Base-by-base conservation (phyloP, 2,329 filamentous ascomycete species). In the Gyromitra esculenta region DNA sequence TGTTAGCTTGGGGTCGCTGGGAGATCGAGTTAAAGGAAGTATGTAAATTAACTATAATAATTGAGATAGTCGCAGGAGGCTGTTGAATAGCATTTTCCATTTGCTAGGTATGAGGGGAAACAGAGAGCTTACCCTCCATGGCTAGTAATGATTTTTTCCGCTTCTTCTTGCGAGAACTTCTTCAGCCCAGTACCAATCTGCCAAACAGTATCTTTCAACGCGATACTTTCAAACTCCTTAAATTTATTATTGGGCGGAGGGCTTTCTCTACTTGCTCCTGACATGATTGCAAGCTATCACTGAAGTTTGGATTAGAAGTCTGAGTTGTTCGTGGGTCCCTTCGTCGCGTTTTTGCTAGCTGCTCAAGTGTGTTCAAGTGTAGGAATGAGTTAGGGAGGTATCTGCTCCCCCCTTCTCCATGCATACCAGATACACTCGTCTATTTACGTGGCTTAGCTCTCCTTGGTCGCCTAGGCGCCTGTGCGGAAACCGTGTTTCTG, bases 91-190 rank as follows among this genome's bases (percentile, higher is more conserved):
- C 11, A 5, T 2, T 3, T 31, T 21, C 15, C n/a, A 63, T 11
- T 21, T 11, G 7, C 39, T 2, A 48, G 9, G 11, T 57, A 31
- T 57, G 18, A 54, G 9, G 21, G 18, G 21, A 18, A 5, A 35
- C 11, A 8, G 35, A 57, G 5, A 13, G 25, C 43, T 50, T 45
- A 52, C 62, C 62, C 25, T 50, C 43, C 62, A 37, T 65, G 43
- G 43, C 43, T 21, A 11, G 43, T 52, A 18, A 52, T 21, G n/a
- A 52, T 65, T 13, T n/a, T 35, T 15, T 35, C 60, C 1, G 43
- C 60, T 31, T 64, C 60, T 50, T 50, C 62, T 18, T 7, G 43
- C 13, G 62, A 18, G 13, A 65, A 65, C 43, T 37, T 52, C 37
- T 65, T 65, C 13, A 65, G 62, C 0, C 43, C 62, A 11, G 15